Evolutionary conservation across 768 basidiomycete species (phyloP).

Genomic region (Suillus paluster): DNA sequence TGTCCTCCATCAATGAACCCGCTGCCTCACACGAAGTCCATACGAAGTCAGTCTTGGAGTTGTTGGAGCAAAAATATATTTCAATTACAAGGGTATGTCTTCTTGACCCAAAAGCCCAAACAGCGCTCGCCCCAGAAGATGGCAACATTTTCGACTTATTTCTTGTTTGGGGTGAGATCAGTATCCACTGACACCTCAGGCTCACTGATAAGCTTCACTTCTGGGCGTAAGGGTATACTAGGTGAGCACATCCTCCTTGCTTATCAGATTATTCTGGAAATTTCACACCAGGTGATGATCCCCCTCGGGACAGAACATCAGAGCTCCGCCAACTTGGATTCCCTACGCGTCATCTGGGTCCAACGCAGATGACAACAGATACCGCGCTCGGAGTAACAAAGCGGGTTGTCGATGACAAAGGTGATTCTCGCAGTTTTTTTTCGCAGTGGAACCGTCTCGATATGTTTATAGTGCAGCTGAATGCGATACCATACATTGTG

Average conservation of each 20-base stretch:
- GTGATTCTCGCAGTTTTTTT: slow-evolving; percentile 23
- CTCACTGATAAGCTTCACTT: slow-evolving; percentile 1
- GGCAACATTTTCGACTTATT: slow-evolving; percentile 84
- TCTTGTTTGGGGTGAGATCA: slow-evolving; percentile 81
- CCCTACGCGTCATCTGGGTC: slow-evolving; percentile 81
- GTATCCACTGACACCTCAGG: background rate
- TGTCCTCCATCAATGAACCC: slow-evolving; percentile 10
- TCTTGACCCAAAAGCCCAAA: slow-evolving; percentile 88
- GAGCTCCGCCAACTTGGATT: slow-evolving; percentile 89
- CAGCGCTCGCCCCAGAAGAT: slow-evolving; percentile 74
- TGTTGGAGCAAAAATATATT: slow-evolving; percentile 28
- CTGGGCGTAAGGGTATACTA: slow-evolving; percentile 58
- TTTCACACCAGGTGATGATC: slow-evolving; percentile 80
- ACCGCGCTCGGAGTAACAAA: slow-evolving; percentile 94
- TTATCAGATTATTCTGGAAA: slow-evolving; percentile 1
- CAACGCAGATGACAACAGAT: slow-evolving; percentile 98
- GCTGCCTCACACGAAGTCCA: slow-evolving; percentile 28
- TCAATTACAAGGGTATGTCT: slow-evolving; percentile 75
- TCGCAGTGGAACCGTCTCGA: background rate
- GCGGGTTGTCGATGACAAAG: slow-evolving; percentile 72
- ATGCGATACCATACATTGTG: slow-evolving; percentile 76
- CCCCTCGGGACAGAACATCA: slow-evolving; percentile 90
- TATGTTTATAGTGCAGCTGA: slow-evolving; percentile 53
- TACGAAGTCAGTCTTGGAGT: slow-evolving; percentile 19
- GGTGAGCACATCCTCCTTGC: slow-evolving; percentile 38